phyloP scores from a whole-genome alignment of 257 asterid species.

The Buddleja alternifolia region DNA sequence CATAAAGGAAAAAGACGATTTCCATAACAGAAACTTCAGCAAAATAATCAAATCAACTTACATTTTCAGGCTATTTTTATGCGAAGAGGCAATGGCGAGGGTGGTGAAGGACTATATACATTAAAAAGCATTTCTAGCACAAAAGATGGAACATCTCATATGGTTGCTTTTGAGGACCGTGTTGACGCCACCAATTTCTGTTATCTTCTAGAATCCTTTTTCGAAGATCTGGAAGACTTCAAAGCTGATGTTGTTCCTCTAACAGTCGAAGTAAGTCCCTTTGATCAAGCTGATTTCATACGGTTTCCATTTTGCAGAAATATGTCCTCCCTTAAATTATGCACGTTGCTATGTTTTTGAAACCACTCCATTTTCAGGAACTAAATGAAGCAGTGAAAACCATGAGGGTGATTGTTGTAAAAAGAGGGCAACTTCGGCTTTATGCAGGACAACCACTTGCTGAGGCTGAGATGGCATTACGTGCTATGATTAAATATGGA shows the following conservation, averaged over 20 bases:
- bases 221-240: slow-evolving; percentile 68
- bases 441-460: slow-evolving; percentile 87
- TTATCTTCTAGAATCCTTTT: slow-evolving; percentile 69
- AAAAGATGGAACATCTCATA: slow-evolving; percentile 46
- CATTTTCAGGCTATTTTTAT: slow-evolving; percentile 63
- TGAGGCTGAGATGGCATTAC: slow-evolving; percentile 80
- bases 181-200: slow-evolving; percentile 82
- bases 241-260: slow-evolving; percentile 69
- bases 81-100: slow-evolving; percentile 57
- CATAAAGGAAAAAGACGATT: neutral
- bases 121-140: slow-evolving; percentile 45
- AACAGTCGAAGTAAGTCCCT: slow-evolving; percentile 60
- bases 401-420: slow-evolving; percentile 65
- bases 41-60: neutral
- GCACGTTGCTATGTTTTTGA: neutral
- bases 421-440: slow-evolving; percentile 77
- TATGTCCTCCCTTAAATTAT: neutral
- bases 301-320: neutral
- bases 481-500: slow-evolving; percentile 42
- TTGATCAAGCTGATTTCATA: neutral
- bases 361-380: slow-evolving; percentile 52
- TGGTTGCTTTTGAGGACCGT: slow-evolving; percentile 81
- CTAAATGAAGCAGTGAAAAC: slow-evolving; percentile 49
- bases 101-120: slow-evolving; percentile 56
- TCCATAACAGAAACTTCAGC: neutral